Evolutionary conservation across 345 rosid genomes (phyloP).

Genomic region (Excoecaria agallocha): DNA sequence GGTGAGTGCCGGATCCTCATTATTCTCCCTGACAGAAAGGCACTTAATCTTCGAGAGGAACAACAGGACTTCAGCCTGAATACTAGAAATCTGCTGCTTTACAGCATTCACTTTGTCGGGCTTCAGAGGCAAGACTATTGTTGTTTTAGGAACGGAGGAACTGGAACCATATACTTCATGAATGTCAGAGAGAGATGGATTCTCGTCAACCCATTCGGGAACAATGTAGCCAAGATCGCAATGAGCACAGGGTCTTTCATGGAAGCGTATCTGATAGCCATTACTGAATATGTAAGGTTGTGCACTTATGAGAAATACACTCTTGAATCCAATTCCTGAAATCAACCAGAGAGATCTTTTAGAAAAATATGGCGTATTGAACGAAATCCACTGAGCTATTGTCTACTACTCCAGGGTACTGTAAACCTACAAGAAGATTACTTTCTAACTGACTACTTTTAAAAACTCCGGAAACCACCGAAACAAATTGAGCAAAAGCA

Average conservation of each 20-base stretch:
- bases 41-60: conserved; percentile 63
- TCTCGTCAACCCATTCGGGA: conserved; percentile 76
- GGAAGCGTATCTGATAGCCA: conserved; percentile 54
- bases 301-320: conserved; percentile 16
- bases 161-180: conserved; percentile 46
- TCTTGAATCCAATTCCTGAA: conserved; percentile 24
- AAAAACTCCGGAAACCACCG: too few species aligned
- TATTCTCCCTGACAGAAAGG: conserved; percentile 61
- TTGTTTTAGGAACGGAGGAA: conserved; percentile 53
- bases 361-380: not conserved
- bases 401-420: too few species aligned
- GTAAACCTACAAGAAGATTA: too few species aligned
- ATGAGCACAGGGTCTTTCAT: conserved; percentile 57
- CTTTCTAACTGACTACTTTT: too few species aligned
- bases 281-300: conserved; percentile 22
- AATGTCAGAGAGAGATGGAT: conserved; percentile 45
- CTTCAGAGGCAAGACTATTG: conserved; percentile 60
- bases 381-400: too few species aligned
- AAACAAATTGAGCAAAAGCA: not conserved
- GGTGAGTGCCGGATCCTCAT: conserved; percentile 36
- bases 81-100: conserved; percentile 58
- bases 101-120: conserved; percentile 60
- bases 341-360: not conserved
- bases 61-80: conserved; percentile 66
- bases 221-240: conserved; percentile 69